Conservation (phyloP, 176 grass and related monocot species). For the Elymus sibiricus region DNA sequence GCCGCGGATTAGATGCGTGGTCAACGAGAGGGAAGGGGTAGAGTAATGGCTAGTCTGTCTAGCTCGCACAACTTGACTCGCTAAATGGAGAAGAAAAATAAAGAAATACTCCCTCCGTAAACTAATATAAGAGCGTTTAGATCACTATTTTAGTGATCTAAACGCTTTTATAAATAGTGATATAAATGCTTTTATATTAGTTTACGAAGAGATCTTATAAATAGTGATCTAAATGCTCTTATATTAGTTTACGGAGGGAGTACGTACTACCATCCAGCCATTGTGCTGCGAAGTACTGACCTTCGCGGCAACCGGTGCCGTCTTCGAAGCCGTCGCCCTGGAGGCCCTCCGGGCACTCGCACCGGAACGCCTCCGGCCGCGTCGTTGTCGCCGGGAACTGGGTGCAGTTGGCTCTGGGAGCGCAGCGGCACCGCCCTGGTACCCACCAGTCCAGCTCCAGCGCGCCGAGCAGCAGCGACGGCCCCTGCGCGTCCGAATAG, state of each 20-base stretch:
- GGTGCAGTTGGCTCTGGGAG: constrained; percentile 12
- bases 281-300: constrained; percentile 16
- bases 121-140: too few species aligned
- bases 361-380: constrained; percentile 19
- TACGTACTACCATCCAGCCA: background rate
- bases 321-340: constrained; percentile 52
- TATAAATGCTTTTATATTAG: too few species aligned
- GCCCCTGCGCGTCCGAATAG: background rate
- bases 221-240: too few species aligned
- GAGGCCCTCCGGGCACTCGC: constrained; percentile 30
- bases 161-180: too few species aligned
- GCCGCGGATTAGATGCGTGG: background rate
- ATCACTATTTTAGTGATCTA: too few species aligned
- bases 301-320: constrained; percentile 43
- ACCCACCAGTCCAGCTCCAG: constrained; percentile 57
- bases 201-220: too few species aligned
- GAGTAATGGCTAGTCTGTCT: background rate
- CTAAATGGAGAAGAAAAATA: background rate
- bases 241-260: too few species aligned
- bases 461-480: constrained; percentile 18
- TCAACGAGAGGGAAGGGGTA: constrained; percentile 12
- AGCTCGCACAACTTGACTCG: constrained; percentile 36
- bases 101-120: too few species aligned
- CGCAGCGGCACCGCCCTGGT: constrained; percentile 32
- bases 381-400: background rate